Percentiles rank a stretch among this genome's conserved stretches.
phyloP scores from a whole-genome alignment of 352 stramenopile species.

The Globisporangium spiculum region DNA sequence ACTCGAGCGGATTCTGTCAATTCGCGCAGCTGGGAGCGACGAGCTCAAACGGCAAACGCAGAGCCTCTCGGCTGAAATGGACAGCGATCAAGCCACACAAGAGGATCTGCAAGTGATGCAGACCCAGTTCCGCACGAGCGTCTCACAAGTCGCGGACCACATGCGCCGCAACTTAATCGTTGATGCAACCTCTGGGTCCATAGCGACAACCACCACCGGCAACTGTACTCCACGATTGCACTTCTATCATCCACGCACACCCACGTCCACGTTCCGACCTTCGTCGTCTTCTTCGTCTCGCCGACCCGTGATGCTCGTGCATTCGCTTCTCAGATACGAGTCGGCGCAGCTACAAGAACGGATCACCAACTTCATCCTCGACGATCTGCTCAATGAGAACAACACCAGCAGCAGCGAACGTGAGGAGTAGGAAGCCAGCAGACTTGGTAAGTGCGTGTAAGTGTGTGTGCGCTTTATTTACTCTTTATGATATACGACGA shows the following conservation, averaged over 20 bases:
- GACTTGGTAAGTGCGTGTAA: neutral
- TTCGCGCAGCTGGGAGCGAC: conserved; percentile 24
- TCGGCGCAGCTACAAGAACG: conserved; percentile 31
- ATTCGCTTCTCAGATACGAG: conserved; percentile 23
- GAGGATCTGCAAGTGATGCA: conserved; percentile 26
- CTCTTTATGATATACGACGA: conserved; percentile 1
- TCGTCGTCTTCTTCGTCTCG: conserved; percentile 2
- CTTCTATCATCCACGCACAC: conserved; percentile 23
- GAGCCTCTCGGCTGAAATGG: conserved; percentile 21
- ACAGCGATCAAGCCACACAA: conserved; percentile 4
- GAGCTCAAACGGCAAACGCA: conserved; percentile 22
- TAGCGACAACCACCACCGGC: neutral
- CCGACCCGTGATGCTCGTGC: neutral
- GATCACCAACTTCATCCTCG: conserved; percentile 31
- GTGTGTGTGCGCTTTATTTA: conserved; percentile 3
- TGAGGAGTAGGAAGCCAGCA: neutral
- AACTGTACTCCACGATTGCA: neutral
- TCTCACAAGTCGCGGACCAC: conserved; percentile 7
- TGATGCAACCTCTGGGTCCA: neutral
- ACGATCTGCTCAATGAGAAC: conserved; percentile 26
- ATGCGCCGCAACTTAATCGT: conserved; percentile 2
- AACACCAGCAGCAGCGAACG: neutral
- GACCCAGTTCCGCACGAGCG: conserved; percentile 12
- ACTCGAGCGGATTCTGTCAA: conserved; percentile 24
- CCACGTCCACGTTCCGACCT: conserved; percentile 22